These are phyloP conservation scores for Clavariopsis aquatica DNA, from an alignment of 495 filamentous ascomycete genomes.

Conservation along the genomic window DNA sequence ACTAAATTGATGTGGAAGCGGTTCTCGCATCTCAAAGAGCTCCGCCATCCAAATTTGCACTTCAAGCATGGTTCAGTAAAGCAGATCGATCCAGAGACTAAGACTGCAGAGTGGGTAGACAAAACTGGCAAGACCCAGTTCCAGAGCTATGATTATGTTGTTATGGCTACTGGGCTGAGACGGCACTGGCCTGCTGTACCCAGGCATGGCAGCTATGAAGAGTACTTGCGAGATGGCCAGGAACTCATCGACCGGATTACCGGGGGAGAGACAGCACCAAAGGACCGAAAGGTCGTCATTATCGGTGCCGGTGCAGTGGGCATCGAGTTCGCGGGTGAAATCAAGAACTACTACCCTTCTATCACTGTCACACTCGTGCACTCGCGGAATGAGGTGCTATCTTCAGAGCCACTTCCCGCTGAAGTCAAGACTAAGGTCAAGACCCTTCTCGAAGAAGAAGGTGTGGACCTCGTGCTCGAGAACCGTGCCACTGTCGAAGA, in stretches of 20 bases:
- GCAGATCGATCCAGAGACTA: constrained; percentile 54
- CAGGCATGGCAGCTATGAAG: constrained; percentile 53
- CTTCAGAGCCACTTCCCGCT: constrained; percentile 65
- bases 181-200: constrained; percentile 66
- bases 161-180: constrained; percentile 62
- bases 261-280: constrained; percentile 42
- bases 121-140: constrained; percentile 38
- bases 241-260: constrained; percentile 46
- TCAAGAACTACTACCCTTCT: constrained; percentile 60
- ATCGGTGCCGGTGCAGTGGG: constrained; percentile 70
- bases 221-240: constrained; percentile 59
- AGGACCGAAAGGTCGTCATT: constrained; percentile 55
- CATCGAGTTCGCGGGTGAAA: constrained; percentile 70
- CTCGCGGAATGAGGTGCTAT: constrained; percentile 62
- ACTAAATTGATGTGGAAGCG: constrained; percentile 62
- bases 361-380: constrained; percentile 67
- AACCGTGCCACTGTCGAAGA: constrained; percentile 50
- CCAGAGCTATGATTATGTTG: constrained; percentile 64
- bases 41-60: constrained; percentile 54
- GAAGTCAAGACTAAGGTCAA: constrained; percentile 60
- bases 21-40: constrained; percentile 60
- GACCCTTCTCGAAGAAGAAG: constrained; percentile 54
- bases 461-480: constrained; percentile 59
- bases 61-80: constrained; percentile 60
- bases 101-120: constrained; percentile 36